Base-by-base conservation (phyloP, 495 filamentous ascomycete species). In the Penicillium psychrofluorescens region DNA sequence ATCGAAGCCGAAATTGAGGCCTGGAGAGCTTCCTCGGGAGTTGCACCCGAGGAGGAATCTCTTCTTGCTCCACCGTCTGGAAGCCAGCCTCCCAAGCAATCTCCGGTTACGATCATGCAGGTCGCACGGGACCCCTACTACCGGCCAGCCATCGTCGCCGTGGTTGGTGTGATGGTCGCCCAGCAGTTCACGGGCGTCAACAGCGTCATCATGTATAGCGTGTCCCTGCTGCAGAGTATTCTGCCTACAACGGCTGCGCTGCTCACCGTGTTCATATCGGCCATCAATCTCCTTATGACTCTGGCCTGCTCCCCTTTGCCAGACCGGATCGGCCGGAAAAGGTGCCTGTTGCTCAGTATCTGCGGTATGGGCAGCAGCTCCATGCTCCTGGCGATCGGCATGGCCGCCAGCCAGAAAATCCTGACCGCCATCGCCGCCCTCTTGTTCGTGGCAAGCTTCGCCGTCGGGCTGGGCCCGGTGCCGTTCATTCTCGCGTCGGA, bases 201-300 rank as follows among this genome's bases (percentile, higher is more conserved):
- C 72, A 90, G 85, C 43, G 89, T 97, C 52, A 83, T 98, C 61
- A 95, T 98, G 89, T 97, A 98, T 64, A 92, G 88, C 7, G 92
- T 98, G 2, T 86, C 86, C 4, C 78, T 97, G 2, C 74, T 98
- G 31, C 76, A 81, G 31, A 78, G 73, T 36, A 77, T 96, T 8
- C 67, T 97, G 0, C 85, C 86, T 7, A 80, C 83, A 16, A 84
- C 76, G 29, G 88, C 90, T 0, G 84, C 83, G 0, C 62, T 88
- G 6, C 69, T 97, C 38, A 90, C 89, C 41, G 89, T 97, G 43
- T 65, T 80, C 38, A 88, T 96, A 46, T 94, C 88, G 0, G 78
- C 75, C 6, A 76, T 95, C 54, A 98, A 98, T 62, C 78, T 97
- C 14, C 41, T 89, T 49, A 82, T 87, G 38, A 97, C 92, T 0